Conservation (phyloP, 306 rosid species). For the Casuarina cunninghamiana region DNA sequence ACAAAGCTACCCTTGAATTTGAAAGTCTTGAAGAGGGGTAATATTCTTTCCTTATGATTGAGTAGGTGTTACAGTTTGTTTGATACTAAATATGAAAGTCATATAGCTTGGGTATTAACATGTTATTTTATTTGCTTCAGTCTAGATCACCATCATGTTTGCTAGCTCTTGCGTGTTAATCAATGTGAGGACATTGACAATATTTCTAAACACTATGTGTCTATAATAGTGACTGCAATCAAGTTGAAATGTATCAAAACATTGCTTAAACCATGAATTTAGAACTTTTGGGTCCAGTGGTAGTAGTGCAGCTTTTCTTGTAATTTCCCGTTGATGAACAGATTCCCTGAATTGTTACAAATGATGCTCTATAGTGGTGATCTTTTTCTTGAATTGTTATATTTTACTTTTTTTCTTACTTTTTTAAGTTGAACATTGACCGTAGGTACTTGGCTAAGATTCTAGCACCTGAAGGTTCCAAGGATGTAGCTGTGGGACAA, state of each 20-base stretch:
- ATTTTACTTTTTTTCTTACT: not conserved
- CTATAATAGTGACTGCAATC: slow-evolving; percentile 17
- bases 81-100: not conserved
- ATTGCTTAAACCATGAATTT: not conserved
- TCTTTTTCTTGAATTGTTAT: not conserved
- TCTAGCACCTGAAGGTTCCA: slow-evolving; percentile 83
- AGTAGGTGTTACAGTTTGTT: slow-evolving; percentile 3
- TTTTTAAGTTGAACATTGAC: slow-evolving; percentile 18
- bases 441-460: slow-evolving; percentile 88
- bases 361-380: slow-evolving; percentile 12
- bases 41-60: slow-evolving; percentile 34
- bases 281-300: slow-evolving; percentile 3
- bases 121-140: not conserved
- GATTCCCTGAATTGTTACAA: not conserved
- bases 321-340: not conserved
- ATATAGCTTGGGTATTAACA: not conserved
- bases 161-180: not conserved
- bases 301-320: not conserved
- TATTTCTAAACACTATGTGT: slow-evolving; percentile 11
- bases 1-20: slow-evolving; percentile 95
- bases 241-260: slow-evolving; percentile 9
- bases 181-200: slow-evolving; percentile 3
- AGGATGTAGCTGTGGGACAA: slow-evolving; percentile 90
- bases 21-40: slow-evolving; percentile 98
- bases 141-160: slow-evolving; percentile 8